Percentiles rank a stretch among this genome's conserved stretches.
phyloP scores from a whole-genome alignment of 495 filamentous ascomycete genomes.

The Neohortaea acidophila region DNA sequence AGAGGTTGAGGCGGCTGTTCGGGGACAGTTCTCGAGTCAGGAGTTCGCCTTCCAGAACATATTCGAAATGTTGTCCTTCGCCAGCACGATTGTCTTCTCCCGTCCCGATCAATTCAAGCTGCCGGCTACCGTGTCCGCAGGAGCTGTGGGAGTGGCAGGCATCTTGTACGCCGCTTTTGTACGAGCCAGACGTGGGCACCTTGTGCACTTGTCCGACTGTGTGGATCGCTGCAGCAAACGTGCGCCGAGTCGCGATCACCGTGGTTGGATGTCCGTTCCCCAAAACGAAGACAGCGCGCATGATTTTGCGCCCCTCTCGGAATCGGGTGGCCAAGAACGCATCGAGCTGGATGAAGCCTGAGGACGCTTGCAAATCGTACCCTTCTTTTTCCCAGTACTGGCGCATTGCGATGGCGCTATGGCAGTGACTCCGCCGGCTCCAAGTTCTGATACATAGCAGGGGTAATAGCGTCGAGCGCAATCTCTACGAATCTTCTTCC shows the following conservation, averaged over 20 bases:
- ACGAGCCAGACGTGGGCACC: conserved; percentile 43
- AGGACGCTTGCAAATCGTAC: no score
- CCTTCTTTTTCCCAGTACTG: no score
- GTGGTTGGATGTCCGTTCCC: no score
- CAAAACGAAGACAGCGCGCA: no score
- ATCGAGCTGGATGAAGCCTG: no score
- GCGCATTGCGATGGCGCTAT: no score
- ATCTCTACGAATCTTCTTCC: background rate
- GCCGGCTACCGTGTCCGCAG: conserved; percentile 42
- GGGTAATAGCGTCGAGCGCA: background rate
- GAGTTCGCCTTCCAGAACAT: conserved; percentile 49
- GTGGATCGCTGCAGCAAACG: no score
- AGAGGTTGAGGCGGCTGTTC: conserved; percentile 32
- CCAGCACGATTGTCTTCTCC: conserved; percentile 43
- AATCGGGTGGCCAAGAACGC: no score
- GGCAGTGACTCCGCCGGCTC: no score
- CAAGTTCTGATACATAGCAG: background rate
- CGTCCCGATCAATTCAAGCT: conserved; percentile 44
- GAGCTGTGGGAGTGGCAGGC: conserved; percentile 35
- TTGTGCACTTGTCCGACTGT: conserved; percentile 36
- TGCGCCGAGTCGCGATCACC: no score
- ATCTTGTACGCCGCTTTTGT: conserved; percentile 42
- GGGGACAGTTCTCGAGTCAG: conserved; percentile 46
- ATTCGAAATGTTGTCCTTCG: conserved; percentile 50
- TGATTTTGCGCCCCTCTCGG: no score